Evolutionary conservation across 768 basidiomycete genomes (phyloP).

Genomic region (Suillus bovinus): DNA sequence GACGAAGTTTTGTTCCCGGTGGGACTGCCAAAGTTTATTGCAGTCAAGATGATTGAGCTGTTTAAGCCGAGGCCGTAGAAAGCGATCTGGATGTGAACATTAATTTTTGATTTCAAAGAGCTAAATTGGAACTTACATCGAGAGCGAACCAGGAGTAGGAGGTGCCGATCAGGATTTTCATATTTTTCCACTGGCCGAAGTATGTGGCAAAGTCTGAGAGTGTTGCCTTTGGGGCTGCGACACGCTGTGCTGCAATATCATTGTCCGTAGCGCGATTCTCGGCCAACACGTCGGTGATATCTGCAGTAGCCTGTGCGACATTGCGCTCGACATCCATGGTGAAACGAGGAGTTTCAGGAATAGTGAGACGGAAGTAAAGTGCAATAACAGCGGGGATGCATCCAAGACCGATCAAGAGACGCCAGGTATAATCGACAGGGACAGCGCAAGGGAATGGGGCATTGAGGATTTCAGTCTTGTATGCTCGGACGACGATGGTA

Average conservation of each 20-base stretch:
- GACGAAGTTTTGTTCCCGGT: conserved; percentile 26
- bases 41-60: conserved; percentile 68
- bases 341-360: conserved; percentile 88
- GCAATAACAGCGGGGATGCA: conserved; percentile 79
- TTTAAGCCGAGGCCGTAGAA: conserved; percentile 91
- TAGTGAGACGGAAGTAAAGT: conserved; percentile 90
- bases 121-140: conserved; percentile 50
- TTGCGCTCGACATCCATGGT: conserved; percentile 93
- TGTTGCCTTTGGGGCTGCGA: conserved; percentile 67
- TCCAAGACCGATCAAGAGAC: conserved; percentile 85
- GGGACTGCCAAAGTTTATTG: conserved; percentile 65
- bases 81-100: conserved; percentile 53
- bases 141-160: conserved; percentile 90
- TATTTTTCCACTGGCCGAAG: conserved; percentile 76
- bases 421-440: conserved; percentile 80
- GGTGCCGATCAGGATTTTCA: conserved; percentile 76
- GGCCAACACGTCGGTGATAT: conserved; percentile 69
- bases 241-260: conserved; percentile 58
- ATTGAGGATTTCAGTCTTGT: conserved; percentile 59
- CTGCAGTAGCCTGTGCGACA: conserved; percentile 68
- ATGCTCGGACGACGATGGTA: conserved; percentile 62
- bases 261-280: conserved; percentile 50
- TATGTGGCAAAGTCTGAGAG: conserved; percentile 65
- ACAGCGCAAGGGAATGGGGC: conserved; percentile 37
- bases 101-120: background rate